Evolutionary conservation across 148 eudicot species (phyloP), one percentile per base, ranked within the genome.

Genomic region (Vaccinium vitisidaea): DNA sequence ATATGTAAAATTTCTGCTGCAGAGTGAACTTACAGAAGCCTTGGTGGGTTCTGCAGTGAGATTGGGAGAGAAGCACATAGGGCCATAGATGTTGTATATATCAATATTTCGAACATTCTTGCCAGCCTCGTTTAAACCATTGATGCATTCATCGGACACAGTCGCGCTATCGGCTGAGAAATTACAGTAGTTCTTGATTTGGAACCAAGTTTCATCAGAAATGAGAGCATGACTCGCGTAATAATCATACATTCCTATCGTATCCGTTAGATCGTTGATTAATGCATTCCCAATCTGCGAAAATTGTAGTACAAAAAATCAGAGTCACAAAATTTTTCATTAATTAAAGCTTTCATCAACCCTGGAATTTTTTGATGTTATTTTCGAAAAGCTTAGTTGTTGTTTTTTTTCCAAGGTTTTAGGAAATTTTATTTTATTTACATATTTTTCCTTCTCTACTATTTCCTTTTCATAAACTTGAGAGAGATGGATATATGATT

Each of bases 261-360:
- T 11, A 78, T 95, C 95, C 0, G 95, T 92, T 84, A 89, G 92
- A 36, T 92, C 93, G 54, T 95, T 84, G 50, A 95, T 93, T 76
- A 91, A 91, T 23, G 95, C 97, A 85, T 95, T 95, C 54, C 98
- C 98, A 74, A 95, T 95, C 98, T 95, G 89, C 90, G 0, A 58
- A 69, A 27, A 69, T 69, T 27, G 74, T 13, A 27, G 15, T 43
- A 43, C 39, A 32, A 32, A 5, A 69, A 27, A 25, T 1, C 11
- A 90, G 63, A 77, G 11, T 61, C 52, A 18, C 52, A 5, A 25
- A 11, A 13, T 25, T 14, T 67, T 67, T n/a, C 11, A 61, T 43
- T 43, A 43, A n/a, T n/a, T n/a, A n/a, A n/a, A n/a, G n/a, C n/a
- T n/a, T n/a, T n/a, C n/a, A n/a, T n/a, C n/a, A n/a, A n/a, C n/a